Percentiles rank a stretch among this genome's conserved stretches.
Conservation (phyloP, 768 basidiomycete species). For the Peribolospora baueri region DNA sequence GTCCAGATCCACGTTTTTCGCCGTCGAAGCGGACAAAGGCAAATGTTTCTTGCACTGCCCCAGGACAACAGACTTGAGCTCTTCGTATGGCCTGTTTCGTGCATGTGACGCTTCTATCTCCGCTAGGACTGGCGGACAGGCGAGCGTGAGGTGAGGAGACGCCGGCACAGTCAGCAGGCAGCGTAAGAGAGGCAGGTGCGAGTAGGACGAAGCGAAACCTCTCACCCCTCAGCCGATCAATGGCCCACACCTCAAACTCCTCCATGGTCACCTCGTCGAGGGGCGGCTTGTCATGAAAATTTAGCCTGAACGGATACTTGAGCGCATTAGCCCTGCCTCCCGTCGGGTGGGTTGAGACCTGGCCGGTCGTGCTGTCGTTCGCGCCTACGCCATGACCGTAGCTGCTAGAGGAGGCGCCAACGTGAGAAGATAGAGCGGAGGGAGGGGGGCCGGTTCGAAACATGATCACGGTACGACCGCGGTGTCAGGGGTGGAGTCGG, state of each 20-base stretch:
- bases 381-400: no score
- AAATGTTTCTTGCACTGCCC: constrained; percentile 51
- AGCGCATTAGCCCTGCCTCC: constrained; percentile 17
- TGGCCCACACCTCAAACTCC: constrained; percentile 75
- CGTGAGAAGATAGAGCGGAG: no score
- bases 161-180: constrained; percentile 14
- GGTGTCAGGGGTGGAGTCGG: no score
- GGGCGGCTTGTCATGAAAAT: constrained; percentile 54
- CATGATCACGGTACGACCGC: no score
- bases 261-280: constrained; percentile 72
- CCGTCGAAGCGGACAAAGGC: constrained; percentile 37
- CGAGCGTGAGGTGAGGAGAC: constrained; percentile 12
- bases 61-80: constrained; percentile 38
- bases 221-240: constrained; percentile 47
- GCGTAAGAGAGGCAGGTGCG: constrained; percentile 10
- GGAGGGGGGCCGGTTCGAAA: no score
- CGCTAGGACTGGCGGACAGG: constrained; percentile 32
- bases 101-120: constrained; percentile 76
- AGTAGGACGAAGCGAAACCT: neutral
- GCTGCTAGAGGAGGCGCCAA: no score
- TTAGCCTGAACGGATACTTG: constrained; percentile 38
- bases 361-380: no score
- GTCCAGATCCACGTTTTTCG: constrained; percentile 26
- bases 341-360: no score
- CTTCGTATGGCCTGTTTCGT: constrained; percentile 58